phyloP scores from a whole-genome alignment of 2,329 filamentous ascomycete species.

The Cladosporium velox region DNA sequence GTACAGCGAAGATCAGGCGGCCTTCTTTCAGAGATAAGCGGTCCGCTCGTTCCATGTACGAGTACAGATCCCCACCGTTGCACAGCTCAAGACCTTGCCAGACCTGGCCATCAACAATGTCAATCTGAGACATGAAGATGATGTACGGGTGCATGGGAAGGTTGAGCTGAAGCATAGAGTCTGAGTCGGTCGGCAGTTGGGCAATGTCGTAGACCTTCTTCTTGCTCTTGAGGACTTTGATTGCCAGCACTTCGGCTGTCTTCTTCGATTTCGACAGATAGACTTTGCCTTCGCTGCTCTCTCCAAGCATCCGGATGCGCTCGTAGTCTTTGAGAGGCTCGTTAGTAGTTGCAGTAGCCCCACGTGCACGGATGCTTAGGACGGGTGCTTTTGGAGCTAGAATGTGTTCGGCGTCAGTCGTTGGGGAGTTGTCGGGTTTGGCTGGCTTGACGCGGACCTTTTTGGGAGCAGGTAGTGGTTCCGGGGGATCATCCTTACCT shows the following conservation, averaged over 20 bases:
- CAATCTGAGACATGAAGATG: conserved; percentile 5
- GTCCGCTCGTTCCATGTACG: conserved; percentile 13
- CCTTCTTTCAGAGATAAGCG: background rate
- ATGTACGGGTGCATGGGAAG: background rate
- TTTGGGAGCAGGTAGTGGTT: background rate
- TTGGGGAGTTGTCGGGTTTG: background rate
- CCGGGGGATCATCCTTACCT: background rate
- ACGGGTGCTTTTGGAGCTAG: background rate
- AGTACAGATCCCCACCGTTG: conserved; percentile 28
- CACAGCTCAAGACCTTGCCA: conserved; percentile 22
- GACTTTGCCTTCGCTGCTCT: conserved; percentile 1
- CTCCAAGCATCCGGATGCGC: background rate
- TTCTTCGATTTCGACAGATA: conserved; percentile 1
- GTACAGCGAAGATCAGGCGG: conserved; percentile 24
- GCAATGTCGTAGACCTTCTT: background rate
- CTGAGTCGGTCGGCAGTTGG: background rate
- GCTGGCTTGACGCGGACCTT: background rate
- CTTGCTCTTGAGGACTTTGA: conserved; percentile 7
- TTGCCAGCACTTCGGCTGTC: background rate
- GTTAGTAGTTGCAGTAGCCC: background rate
- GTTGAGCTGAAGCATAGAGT: background rate
- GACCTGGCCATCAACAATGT: conserved; percentile 5
- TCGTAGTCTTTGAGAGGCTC: conserved; percentile 8
- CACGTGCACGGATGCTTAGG: background rate
- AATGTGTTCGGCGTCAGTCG: background rate